phyloP scores from a whole-genome alignment of 2,329 filamentous ascomycete genomes.

The Pseudofabraea citricarpa region DNA sequence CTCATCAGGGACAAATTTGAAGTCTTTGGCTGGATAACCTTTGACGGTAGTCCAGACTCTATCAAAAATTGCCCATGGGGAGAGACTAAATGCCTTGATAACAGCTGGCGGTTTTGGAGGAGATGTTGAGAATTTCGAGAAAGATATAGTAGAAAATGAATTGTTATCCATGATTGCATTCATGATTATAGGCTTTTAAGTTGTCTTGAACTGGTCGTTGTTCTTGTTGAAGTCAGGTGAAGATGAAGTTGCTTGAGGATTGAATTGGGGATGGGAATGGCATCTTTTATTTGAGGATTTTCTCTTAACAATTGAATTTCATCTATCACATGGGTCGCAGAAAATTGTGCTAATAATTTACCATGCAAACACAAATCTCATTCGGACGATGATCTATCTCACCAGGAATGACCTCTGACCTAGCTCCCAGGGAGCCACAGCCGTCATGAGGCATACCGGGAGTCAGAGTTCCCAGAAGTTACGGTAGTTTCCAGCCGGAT shows the following conservation, averaged over 20 bases:
- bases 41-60: conserved; percentile 13
- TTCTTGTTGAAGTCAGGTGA: no score
- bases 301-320: no score
- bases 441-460: conserved; percentile 4
- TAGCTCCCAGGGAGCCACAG: conserved; percentile 4
- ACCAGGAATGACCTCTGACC: neutral
- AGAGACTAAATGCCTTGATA: conserved; percentile 12
- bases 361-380: no score
- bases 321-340: no score
- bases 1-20: conserved; percentile 14
- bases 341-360: no score
- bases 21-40: conserved; percentile 17
- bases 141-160: conserved; percentile 11
- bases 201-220: no score
- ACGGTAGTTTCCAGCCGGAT: no score
- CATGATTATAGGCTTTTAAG: no score
- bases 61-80: conserved; percentile 18
- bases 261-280: no score
- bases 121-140: conserved; percentile 5
- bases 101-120: conserved; percentile 2
- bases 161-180: conserved; percentile 1
- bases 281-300: no score
- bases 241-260: no score
- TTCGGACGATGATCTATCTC: no score
- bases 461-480: neutral